Evolutionary conservation across 2,329 filamentous ascomycete genomes (phyloP).

Genomic region (Diplocarpon rosae): DNA sequence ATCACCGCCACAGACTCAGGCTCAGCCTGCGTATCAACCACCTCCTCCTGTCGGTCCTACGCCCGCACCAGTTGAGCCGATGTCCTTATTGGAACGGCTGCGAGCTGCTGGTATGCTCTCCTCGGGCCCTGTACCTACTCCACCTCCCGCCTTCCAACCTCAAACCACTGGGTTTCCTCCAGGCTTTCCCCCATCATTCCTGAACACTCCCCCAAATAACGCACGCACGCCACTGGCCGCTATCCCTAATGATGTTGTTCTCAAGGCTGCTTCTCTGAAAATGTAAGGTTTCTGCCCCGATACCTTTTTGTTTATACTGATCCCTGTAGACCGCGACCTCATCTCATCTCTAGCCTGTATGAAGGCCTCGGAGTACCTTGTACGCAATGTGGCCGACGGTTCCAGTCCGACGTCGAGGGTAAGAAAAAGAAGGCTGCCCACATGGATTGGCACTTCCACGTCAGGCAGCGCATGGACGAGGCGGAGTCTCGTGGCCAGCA

Average conservation of each 20-base stretch:
- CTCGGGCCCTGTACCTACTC: slow-evolving; percentile 30
- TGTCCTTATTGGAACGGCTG: slow-evolving; percentile 54
- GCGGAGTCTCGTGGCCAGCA: slow-evolving; percentile 78
- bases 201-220: slow-evolving; percentile 15
- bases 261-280: slow-evolving; percentile 61
- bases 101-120: slow-evolving; percentile 57
- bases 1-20: slow-evolving; percentile 38
- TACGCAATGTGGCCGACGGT: slow-evolving; percentile 82
- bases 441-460: slow-evolving; percentile 97
- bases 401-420: slow-evolving; percentile 65
- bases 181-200: slow-evolving; percentile 28
- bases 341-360: slow-evolving; percentile 65
- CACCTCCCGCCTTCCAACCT: slow-evolving; percentile 25
- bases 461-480: slow-evolving; percentile 80
- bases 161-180: slow-evolving; percentile 31
- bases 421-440: slow-evolving; percentile 80
- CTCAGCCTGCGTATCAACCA: slow-evolving; percentile 28
- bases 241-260: slow-evolving; percentile 38
- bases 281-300: slow-evolving; percentile 38
- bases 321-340: slow-evolving; percentile 52
- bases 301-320: slow-evolving; percentile 6
- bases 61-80: slow-evolving; percentile 30
- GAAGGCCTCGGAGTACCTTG: slow-evolving; percentile 78
- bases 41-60: slow-evolving; percentile 28
- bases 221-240: slow-evolving; percentile 19